phyloP scores from a whole-genome alignment of 768 basidiomycete species.

The Hygrocybe punicea region DNA sequence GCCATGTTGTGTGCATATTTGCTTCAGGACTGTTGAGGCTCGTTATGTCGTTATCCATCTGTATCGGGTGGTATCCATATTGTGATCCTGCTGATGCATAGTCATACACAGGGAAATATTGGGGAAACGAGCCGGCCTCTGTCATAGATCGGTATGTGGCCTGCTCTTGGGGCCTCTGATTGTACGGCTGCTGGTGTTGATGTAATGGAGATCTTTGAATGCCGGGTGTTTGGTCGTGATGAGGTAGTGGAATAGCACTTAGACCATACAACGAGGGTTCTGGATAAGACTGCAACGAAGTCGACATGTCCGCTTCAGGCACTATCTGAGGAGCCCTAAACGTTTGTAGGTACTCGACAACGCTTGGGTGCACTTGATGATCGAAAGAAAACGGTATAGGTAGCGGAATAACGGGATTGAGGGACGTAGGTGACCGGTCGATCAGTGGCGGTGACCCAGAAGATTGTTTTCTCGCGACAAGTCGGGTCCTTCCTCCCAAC shows the following conservation, averaged over 20 bases:
- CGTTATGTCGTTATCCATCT: constrained; percentile 42
- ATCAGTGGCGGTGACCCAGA: constrained; percentile 45
- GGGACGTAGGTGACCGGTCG: constrained; percentile 67
- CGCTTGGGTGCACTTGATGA: constrained; percentile 55
- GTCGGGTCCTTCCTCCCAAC: constrained; percentile 63
- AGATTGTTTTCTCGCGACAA: constrained; percentile 60
- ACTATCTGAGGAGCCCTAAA: constrained; percentile 37
- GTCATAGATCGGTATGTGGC: constrained; percentile 17
- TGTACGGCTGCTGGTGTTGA: constrained; percentile 22
- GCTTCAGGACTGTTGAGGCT: constrained; percentile 57
- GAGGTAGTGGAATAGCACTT: constrained; percentile 2
- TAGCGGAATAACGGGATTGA: constrained; percentile 69
- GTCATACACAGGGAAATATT: constrained; percentile 50
- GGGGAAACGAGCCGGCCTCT: constrained; percentile 44
- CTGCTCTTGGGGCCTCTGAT: constrained; percentile 10
- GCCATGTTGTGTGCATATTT: constrained; percentile 62
- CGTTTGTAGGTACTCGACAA: constrained; percentile 66
- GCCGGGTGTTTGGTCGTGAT: constrained; percentile 6
- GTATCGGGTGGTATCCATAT: constrained; percentile 26
- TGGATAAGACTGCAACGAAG: neutral
- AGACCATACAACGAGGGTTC: constrained; percentile 10
- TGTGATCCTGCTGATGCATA: constrained; percentile 9
- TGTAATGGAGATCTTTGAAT: constrained; percentile 14
- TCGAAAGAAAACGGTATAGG: constrained; percentile 53
- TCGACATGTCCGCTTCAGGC: neutral